These are phyloP conservation scores for Lolium multiflorum DNA, from an alignment of 176 grass and related monocot species.

Conservation along the genomic window DNA sequence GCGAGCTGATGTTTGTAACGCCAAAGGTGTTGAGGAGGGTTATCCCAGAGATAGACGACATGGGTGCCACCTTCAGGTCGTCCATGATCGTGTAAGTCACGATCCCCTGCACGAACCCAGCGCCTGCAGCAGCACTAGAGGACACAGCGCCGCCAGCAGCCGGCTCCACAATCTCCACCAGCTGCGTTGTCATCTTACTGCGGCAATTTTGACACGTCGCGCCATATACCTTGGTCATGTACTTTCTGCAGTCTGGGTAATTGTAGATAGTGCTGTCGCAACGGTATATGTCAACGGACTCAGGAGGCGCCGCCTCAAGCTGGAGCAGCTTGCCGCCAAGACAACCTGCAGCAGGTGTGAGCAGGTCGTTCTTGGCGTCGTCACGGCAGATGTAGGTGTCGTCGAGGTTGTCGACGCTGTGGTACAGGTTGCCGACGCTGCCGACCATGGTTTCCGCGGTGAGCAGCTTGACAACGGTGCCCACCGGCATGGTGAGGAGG, in stretches of 20 bases:
- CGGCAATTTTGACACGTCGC: not conserved
- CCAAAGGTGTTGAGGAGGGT: conserved; percentile 42
- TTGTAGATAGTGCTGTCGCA: not conserved
- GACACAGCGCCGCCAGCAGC: not conserved
- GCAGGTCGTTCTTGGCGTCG: not conserved
- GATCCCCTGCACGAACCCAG: not conserved
- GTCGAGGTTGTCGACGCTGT: conserved; percentile 46
- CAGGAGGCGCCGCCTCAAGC: not conserved
- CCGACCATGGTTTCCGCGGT: conserved; percentile 21
- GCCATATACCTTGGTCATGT: not conserved
- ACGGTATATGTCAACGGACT: not conserved
- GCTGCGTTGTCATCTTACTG: not conserved
- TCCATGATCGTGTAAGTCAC: conserved; percentile 48
- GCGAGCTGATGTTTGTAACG: conserved; percentile 11
- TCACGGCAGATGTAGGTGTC: not conserved
- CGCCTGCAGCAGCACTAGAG: not conserved
- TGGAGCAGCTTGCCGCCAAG: not conserved
- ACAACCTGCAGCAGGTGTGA: not conserved
- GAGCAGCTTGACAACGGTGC: conserved; percentile 29
- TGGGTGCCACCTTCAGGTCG: conserved; percentile 47
- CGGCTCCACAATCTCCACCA: not conserved
- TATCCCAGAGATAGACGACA: conserved; percentile 56
- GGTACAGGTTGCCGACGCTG: conserved; percentile 39
- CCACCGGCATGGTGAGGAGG: conserved; percentile 45
- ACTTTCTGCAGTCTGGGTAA: not conserved